These are phyloP conservation scores for Cardamine occulta DNA, from an alignment of 345 rosid species.

Conservation along the genomic window DNA sequence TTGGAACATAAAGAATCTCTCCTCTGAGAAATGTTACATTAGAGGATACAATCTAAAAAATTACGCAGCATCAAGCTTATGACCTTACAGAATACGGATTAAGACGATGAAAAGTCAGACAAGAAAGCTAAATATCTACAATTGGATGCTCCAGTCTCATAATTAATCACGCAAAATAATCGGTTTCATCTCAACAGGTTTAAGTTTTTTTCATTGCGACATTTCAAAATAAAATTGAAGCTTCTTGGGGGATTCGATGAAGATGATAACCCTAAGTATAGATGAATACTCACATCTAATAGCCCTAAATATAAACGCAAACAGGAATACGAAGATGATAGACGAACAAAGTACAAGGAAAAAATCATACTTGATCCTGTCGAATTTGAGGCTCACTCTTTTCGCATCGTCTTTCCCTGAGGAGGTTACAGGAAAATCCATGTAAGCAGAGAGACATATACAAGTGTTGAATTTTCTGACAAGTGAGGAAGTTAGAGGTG, in stretches of 20 bases:
- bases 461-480: not conserved
- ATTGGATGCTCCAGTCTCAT: not conserved
- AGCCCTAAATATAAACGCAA: not conserved
- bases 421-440: not conserved
- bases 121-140: constrained; percentile 9
- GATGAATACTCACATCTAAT: not conserved
- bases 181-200: not conserved
- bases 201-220: not conserved
- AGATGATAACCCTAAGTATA: not conserved
- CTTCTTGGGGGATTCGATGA: not conserved
- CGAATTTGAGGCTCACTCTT: constrained; percentile 83
- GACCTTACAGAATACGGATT: not conserved
- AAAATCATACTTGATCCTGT: constrained; percentile 75
- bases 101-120: not conserved
- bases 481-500: constrained; percentile 14
- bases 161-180: not conserved
- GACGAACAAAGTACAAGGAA: not conserved
- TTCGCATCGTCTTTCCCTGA: constrained; percentile 84
- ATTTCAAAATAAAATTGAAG: not conserved
- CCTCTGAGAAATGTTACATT: not conserved
- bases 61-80: not conserved
- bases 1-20: not conserved
- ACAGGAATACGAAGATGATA: not conserved
- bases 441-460: not conserved
- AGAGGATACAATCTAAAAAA: not conserved